These are phyloP conservation scores for Collybia nuda DNA, from an alignment of 768 basidiomycete species.

Conservation along the genomic window DNA sequence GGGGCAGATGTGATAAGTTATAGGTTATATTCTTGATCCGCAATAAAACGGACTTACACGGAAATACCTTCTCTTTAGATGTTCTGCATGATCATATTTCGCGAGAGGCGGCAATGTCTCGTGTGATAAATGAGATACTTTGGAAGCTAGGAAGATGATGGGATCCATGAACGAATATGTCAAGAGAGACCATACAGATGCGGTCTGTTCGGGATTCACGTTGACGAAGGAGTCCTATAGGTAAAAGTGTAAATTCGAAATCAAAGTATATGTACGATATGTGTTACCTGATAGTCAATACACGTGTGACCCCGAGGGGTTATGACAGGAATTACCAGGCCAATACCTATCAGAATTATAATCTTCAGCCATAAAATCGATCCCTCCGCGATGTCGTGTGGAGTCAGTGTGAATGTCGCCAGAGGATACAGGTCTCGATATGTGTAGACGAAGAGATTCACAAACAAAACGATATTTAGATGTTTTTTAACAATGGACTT, in stretches of 20 bases:
- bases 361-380: conserved; percentile 50
- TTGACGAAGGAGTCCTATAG: conserved; percentile 28
- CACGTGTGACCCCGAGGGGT: conserved; percentile 56
- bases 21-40: conserved; percentile 23
- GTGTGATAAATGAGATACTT: conserved; percentile 43
- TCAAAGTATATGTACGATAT: too few relatives aligned
- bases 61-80: conserved; percentile 25
- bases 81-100: conserved; percentile 49
- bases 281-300: conserved; percentile 43
- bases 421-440: conserved; percentile 63
- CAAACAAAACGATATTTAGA: conserved; percentile 26
- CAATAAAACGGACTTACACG: conserved; percentile 18
- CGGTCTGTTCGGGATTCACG: conserved; percentile 48
- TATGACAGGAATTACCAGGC: conserved; percentile 49
- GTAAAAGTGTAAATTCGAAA: too few relatives aligned
- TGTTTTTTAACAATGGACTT: conserved; percentile 8
- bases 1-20: conserved; percentile 61
- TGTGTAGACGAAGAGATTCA: conserved; percentile 39
- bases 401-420: conserved; percentile 41
- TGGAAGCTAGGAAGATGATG: conserved; percentile 41
- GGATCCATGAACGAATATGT: conserved; percentile 57
- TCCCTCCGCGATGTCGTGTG: conserved; percentile 45
- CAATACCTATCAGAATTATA: conserved; percentile 37
- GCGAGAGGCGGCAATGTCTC: conserved; percentile 64
- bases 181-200: conserved; percentile 41